These are phyloP conservation scores for Juglanconis sp. DNA, from an alignment of 2,329 filamentous ascomycete species.

Conservation along the genomic window DNA sequence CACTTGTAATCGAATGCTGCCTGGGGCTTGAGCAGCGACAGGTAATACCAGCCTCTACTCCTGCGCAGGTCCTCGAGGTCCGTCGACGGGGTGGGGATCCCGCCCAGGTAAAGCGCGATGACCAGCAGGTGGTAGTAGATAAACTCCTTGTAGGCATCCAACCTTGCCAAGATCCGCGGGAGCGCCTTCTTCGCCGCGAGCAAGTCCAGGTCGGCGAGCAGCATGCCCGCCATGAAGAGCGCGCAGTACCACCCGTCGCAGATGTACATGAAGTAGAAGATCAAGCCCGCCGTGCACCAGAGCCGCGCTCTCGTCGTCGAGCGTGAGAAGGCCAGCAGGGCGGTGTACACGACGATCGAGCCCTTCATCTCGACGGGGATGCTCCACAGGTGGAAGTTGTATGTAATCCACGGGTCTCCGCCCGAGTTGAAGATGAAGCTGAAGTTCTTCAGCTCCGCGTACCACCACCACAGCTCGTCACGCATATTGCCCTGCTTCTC, in stretches of 20 bases:
- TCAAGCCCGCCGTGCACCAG: constrained; percentile 48
- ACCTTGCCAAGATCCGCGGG: constrained; percentile 42
- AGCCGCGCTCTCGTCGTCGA: constrained; percentile 54
- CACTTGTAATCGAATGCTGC: constrained; percentile 65
- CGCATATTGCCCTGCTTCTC: constrained; percentile 37
- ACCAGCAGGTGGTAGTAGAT: constrained; percentile 53
- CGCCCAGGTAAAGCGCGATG: constrained; percentile 55
- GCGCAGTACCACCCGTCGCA: constrained; percentile 62
- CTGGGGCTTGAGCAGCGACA: constrained; percentile 61
- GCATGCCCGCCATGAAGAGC: constrained; percentile 59
- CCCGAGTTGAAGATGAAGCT: constrained; percentile 62
- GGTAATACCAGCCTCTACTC: constrained; percentile 58
- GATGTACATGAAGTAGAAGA: constrained; percentile 66
- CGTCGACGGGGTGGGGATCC: constrained; percentile 51
- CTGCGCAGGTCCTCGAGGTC: constrained; percentile 47
- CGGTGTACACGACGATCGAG: constrained; percentile 60
- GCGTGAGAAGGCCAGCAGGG: constrained; percentile 54
- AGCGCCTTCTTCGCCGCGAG: constrained; percentile 47
- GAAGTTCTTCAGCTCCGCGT: constrained; percentile 63
- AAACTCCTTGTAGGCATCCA: constrained; percentile 46
- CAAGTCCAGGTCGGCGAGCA: constrained; percentile 59
- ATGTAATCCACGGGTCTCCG: constrained; percentile 53
- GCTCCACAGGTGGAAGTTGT: constrained; percentile 61
- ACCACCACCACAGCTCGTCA: constrained; percentile 49
- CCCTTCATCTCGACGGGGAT: constrained; percentile 63